phyloP scores from a whole-genome alignment of 768 basidiomycete species.

The Trametopsis cervina region DNA sequence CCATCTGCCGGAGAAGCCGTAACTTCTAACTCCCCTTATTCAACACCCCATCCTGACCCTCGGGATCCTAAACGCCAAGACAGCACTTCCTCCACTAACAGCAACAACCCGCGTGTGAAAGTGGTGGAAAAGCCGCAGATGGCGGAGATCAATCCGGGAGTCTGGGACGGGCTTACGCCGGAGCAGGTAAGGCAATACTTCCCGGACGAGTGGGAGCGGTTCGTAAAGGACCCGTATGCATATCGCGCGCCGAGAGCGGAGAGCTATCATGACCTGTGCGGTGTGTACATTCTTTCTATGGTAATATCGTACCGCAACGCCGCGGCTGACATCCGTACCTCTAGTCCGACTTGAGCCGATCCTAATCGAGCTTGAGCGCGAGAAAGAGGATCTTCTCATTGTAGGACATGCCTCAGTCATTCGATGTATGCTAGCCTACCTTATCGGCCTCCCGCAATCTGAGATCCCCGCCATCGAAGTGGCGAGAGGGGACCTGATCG shows the following conservation, averaged over 20 bases:
- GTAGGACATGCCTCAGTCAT: slow-evolving; percentile 98
- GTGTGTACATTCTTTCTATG: slow-evolving; percentile 33
- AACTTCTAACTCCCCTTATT: neutral
- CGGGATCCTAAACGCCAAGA: neutral
- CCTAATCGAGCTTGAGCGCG: slow-evolving; percentile 89
- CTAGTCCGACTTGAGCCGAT: slow-evolving; percentile 92
- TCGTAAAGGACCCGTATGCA: slow-evolving; percentile 87
- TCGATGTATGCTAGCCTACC: slow-evolving; percentile 88
- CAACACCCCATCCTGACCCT: neutral
- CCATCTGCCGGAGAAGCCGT: neutral
- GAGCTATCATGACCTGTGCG: slow-evolving; percentile 92
- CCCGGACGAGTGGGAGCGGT: slow-evolving; percentile 91
- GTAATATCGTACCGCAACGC: slow-evolving; percentile 3
- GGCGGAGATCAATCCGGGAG: slow-evolving; percentile 95
- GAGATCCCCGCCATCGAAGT: slow-evolving; percentile 98
- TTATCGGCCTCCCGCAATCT: slow-evolving; percentile 88
- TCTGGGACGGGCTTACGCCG: slow-evolving; percentile 93
- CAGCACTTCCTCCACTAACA: neutral
- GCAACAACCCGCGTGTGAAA: slow-evolving; percentile 45
- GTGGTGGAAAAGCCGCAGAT: slow-evolving; percentile 95
- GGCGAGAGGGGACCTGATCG: slow-evolving; percentile 92
- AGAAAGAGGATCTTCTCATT: slow-evolving; percentile 91
- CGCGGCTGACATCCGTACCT: slow-evolving; percentile 8
- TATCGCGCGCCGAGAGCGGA: slow-evolving; percentile 91
- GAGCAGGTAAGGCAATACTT: slow-evolving; percentile 87